Evolutionary conservation across 768 basidiomycete genomes (phyloP), one percentile per base, ranked within the genome.

Genomic region (Cystobasidium tubakii): DNA sequence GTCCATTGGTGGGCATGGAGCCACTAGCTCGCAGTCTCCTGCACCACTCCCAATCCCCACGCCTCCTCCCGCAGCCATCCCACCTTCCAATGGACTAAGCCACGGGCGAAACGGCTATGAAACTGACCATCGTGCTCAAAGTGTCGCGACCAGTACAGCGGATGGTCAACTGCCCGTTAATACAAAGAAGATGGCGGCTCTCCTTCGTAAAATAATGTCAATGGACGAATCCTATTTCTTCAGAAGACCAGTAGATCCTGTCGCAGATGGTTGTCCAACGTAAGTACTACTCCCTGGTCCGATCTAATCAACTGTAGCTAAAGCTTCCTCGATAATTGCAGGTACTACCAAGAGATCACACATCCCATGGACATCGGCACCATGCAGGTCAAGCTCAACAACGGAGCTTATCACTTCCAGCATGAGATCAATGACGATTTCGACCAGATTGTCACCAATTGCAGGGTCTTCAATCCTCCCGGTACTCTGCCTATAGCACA

Each of bases 281-380:
- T 94, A 79, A 82, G 89, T 85, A 63, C 36, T 44, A 43, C 23
- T 27, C 10, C 31, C 53, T 50, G 66, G 46, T 62, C 1, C 69
- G 10, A 23, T 7, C 23, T 36, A 27, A 36, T 15, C 36, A 55
- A 10, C 62, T 50, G 17, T 39, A 27, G 1, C 46, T 39, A 13
- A 50, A 31, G 66, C 7, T 44, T 0, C 2, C 34, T 31, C 15
- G 57, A 15, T 6, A 15, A 2, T 25, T 60, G 21, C 77, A 96
- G 92, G 23, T 98, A 98, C 81, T 87, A 90, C 75, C 87, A 94
- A 3, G 95, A 97, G 82, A 95, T 98, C 79, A 82, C 86, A 74
- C 75, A 75, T n/a, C 95, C 95, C 6, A 97, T 97, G 95, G 93
- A 97, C 82, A 88, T 97, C 66, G 87, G 86, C 10, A 95, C 94